Evolutionary conservation across 2,329 filamentous ascomycete species (phyloP).

Genomic region (Pseudogymnoascus sp.): DNA sequence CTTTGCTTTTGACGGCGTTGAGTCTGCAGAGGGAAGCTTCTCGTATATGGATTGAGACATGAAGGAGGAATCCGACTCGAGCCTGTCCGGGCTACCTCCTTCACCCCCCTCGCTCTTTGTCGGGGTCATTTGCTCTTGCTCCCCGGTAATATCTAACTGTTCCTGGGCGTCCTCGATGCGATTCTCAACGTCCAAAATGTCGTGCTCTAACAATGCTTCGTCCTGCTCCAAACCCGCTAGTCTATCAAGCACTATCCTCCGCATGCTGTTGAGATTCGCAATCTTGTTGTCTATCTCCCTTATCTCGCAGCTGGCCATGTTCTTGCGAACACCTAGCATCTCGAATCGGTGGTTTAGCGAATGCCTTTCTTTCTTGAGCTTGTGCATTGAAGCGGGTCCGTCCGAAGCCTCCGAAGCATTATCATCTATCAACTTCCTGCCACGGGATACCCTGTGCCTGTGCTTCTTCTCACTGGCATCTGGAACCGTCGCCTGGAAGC

Average conservation of each 20-base stretch:
- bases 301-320: constrained; percentile 95
- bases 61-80: constrained; percentile 52
- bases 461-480: constrained; percentile 60
- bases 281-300: constrained; percentile 96
- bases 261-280: constrained; percentile 84
- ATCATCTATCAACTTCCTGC: constrained; percentile 67
- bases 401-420: constrained; percentile 42
- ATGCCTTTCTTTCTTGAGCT: constrained; percentile 72
- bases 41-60: constrained; percentile 99
- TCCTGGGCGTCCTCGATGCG: constrained; percentile 54
- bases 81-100: constrained; percentile 34
- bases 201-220: constrained; percentile 81
- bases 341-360: constrained; percentile 77
- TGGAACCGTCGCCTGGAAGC: constrained; percentile 85
- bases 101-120: constrained; percentile 44
- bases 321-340: constrained; percentile 86
- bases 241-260: constrained; percentile 81
- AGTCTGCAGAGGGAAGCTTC: constrained; percentile 59
- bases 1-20: constrained; percentile 42
- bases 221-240: constrained; percentile 82
- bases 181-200: constrained; percentile 57
- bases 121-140: constrained; percentile 42
- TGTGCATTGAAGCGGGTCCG: constrained; percentile 58
- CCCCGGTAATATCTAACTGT: constrained; percentile 49
- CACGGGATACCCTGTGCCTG: constrained; percentile 63